These are phyloP conservation scores for Oryza officinalis DNA, from an alignment of 176 grass and related monocot species.

Conservation along the genomic window DNA sequence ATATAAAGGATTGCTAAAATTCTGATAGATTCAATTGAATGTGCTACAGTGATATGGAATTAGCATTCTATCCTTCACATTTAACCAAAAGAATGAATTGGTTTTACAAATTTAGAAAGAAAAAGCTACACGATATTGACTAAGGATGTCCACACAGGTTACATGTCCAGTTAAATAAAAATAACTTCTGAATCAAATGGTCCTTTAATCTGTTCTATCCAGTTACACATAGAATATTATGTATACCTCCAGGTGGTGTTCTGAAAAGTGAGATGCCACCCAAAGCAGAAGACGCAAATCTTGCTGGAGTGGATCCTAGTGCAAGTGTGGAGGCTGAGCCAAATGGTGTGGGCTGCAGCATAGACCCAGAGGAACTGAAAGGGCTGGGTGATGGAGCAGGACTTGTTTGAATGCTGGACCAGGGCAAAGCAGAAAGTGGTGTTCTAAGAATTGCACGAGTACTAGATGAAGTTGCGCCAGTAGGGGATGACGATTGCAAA, in stretches of 20 bases:
- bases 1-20: not conserved
- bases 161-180: constrained; percentile 8
- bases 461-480: constrained; percentile 25
- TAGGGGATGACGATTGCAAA: constrained; percentile 35
- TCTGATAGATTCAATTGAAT: not conserved
- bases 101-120: constrained; percentile 6
- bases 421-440: constrained; percentile 32
- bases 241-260: constrained; percentile 44
- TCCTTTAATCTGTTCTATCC: not conserved
- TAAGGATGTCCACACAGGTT: not conserved
- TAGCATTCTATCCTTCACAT: not conserved
- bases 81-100: not conserved
- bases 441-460: constrained; percentile 36
- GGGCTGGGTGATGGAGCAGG: constrained; percentile 37
- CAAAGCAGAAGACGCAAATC: constrained; percentile 27
- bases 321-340: constrained; percentile 45
- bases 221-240: not conserved
- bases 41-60: not conserved
- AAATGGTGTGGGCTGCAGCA: constrained; percentile 50
- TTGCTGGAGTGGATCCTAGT: constrained; percentile 36
- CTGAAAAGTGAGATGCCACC: constrained; percentile 45
- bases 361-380: constrained; percentile 46
- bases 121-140: constrained; percentile 24
- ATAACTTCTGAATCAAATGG: not conserved
- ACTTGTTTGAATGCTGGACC: constrained; percentile 39